A percentile compares a stretch with the other conserved stretches of the same genome.
These are phyloP conservation scores for Paramyrothecium roridum DNA, from an alignment of 2,329 filamentous ascomycete genomes.

Conservation along the genomic window DNA sequence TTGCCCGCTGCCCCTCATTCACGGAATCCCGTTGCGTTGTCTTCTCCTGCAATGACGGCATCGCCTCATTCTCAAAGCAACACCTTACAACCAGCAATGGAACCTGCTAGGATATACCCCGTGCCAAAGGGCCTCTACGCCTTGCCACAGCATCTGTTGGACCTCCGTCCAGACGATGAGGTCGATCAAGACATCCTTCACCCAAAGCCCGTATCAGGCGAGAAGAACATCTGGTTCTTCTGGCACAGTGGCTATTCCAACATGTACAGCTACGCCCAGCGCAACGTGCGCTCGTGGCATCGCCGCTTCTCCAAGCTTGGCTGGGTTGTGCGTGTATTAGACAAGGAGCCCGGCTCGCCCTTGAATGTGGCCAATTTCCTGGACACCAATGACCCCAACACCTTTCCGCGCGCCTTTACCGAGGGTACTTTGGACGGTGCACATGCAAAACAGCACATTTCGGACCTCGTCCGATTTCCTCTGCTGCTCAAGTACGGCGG, in stretches of 20 bases:
- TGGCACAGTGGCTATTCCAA: conserved; percentile 48
- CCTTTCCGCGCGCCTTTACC: conserved; percentile 47
- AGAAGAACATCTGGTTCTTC: conserved; percentile 58
- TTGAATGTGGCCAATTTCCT: conserved; percentile 47
- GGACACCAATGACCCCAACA: conserved; percentile 35
- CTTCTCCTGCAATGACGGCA: no score
- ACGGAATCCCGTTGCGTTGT: no score
- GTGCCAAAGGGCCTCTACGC: conserved; percentile 31
- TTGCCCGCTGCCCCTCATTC: no score
- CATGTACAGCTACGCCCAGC: conserved; percentile 49
- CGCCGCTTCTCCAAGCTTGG: conserved; percentile 47
- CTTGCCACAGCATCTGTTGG: conserved; percentile 36
- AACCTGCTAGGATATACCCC: conserved; percentile 4
- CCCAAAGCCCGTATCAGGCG: conserved; percentile 31
- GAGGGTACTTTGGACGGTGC: conserved; percentile 45
- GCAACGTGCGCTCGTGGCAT: conserved; percentile 52
- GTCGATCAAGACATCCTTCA: conserved; percentile 39
- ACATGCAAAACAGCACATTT: conserved; percentile 51
- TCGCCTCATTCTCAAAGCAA: no score
- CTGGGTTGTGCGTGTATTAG: conserved; percentile 51
- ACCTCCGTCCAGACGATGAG: conserved; percentile 41
- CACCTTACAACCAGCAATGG: background rate
- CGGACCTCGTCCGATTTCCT: conserved; percentile 56
- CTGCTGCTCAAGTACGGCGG: conserved; percentile 55
- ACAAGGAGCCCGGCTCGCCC: conserved; percentile 38